Evolutionary conservation across 2,329 filamentous ascomycete species (phyloP).

Genomic region (Fusarium sp.): DNA sequence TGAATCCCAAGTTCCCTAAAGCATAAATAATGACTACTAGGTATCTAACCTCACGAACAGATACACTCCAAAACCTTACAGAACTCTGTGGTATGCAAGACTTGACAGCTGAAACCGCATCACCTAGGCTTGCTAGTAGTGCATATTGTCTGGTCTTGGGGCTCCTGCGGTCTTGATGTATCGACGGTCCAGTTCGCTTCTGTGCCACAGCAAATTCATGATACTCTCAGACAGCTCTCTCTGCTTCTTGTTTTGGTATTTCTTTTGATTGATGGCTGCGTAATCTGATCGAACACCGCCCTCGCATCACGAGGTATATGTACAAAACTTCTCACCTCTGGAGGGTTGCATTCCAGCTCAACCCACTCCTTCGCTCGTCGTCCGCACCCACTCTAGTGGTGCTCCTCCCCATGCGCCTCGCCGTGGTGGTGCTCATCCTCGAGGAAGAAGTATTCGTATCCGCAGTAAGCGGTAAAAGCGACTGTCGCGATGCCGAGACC

Average conservation of each 20-base stretch:
- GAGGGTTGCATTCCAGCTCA: slow-evolving; percentile 20
- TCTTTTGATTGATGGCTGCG: slow-evolving; percentile 36
- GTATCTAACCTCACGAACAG: not conserved
- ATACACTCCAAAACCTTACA: not conserved
- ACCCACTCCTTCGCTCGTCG: slow-evolving; percentile 17
- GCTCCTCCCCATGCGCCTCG: slow-evolving; percentile 68
- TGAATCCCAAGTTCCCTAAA: not conserved
- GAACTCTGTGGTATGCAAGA: not conserved
- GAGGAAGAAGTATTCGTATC: slow-evolving; percentile 89
- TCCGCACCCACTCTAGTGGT: slow-evolving; percentile 55
- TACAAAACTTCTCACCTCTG: slow-evolving; percentile 35
- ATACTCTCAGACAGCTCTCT: not conserved
- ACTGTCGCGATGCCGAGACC: slow-evolving; percentile 93
- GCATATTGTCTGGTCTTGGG: not conserved
- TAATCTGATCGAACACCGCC: slow-evolving; percentile 32
- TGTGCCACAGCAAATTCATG: not conserved
- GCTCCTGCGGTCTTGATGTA: not conserved
- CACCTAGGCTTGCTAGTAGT: not conserved
- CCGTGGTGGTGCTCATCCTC: slow-evolving; percentile 73
- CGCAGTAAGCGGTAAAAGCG: slow-evolving; percentile 89
- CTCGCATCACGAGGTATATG: slow-evolving; percentile 39
- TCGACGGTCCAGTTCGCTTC: not conserved
- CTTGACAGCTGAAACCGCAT: not conserved
- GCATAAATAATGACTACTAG: not conserved
- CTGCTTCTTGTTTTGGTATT: slow-evolving; percentile 3